phyloP scores from a whole-genome alignment of 352 stramenopile species.

The Pythium apleroticum region DNA sequence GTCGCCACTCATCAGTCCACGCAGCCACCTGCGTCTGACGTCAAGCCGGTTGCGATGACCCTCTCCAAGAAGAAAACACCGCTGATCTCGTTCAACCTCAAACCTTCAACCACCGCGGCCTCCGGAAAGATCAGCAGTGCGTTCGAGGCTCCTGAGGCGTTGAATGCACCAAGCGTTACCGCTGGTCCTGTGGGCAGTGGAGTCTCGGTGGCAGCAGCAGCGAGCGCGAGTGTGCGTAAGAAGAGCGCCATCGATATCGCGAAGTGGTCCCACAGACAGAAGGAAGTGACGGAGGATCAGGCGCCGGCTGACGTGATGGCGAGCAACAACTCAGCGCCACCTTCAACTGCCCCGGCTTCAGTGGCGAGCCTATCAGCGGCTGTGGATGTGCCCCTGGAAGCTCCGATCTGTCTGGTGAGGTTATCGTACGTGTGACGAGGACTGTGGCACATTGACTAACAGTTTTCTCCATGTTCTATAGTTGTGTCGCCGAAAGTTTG shows the following conservation, averaged over 20 bases:
- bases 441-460: neutral
- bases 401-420: slow-evolving; percentile 79
- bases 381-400: slow-evolving; percentile 50
- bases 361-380: slow-evolving; percentile 31
- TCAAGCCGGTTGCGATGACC: slow-evolving; percentile 15
- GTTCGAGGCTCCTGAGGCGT: neutral
- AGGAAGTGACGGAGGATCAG: slow-evolving; percentile 25
- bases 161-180: neutral
- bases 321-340: neutral
- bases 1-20: neutral
- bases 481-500: slow-evolving; percentile 83
- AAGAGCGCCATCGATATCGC: slow-evolving; percentile 81
- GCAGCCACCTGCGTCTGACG: neutral
- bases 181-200: neutral
- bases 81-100: slow-evolving; percentile 63
- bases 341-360: slow-evolving; percentile 11
- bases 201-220: slow-evolving; percentile 20
- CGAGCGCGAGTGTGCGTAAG: slow-evolving; percentile 48
- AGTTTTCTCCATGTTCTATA: slow-evolving; percentile 21
- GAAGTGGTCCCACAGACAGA: slow-evolving; percentile 71
- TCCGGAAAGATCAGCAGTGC: slow-evolving; percentile 14
- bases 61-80: slow-evolving; percentile 70
- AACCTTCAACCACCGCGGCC: slow-evolving; percentile 10
- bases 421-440: neutral
- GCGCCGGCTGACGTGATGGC: slow-evolving; percentile 1